A percentile compares a stretch with the other conserved stretches of the same genome.
phyloP scores from a whole-genome alignment of 805 yeast genomes.

The Pichia membranifaciens region DNA sequence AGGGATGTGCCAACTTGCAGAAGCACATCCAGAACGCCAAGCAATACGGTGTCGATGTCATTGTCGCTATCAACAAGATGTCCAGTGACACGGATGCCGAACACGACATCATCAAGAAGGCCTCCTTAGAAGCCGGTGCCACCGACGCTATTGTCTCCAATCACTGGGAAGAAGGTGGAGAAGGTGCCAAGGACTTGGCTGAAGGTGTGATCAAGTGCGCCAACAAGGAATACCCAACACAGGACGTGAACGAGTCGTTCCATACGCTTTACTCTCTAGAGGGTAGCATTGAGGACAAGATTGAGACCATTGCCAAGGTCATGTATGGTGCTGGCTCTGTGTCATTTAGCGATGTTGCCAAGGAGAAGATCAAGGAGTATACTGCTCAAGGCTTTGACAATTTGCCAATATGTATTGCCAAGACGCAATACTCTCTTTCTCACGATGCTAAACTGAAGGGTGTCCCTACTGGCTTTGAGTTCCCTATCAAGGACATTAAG shows the following conservation, averaged over 20 bases:
- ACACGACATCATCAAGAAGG: slow-evolving; percentile 70
- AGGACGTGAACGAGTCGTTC: slow-evolving; percentile 38
- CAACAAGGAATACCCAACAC: slow-evolving; percentile 33
- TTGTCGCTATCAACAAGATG: slow-evolving; percentile 89
- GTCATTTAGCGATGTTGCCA: slow-evolving; percentile 78
- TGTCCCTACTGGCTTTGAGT: slow-evolving; percentile 88
- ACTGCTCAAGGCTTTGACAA: slow-evolving; percentile 83
- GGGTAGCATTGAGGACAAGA: slow-evolving; percentile 68
- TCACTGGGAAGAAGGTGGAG: slow-evolving; percentile 96
- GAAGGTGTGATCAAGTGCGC: slow-evolving; percentile 75
- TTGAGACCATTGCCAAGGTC: slow-evolving; percentile 68
- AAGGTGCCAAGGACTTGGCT: slow-evolving; percentile 82
- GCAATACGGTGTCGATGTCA: slow-evolving; percentile 83
- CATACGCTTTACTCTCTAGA: slow-evolving; percentile 65
- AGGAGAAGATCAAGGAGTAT: slow-evolving; percentile 72
- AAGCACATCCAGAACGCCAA: slow-evolving; percentile 86
- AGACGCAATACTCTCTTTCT: slow-evolving; percentile 93
- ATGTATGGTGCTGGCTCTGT: slow-evolving; percentile 92
- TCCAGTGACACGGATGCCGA: slow-evolving; percentile 77
- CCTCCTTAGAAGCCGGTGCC: slow-evolving; percentile 89
- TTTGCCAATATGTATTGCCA: slow-evolving; percentile 93
- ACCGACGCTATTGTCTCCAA: slow-evolving; percentile 81
- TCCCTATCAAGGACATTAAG: slow-evolving; percentile 92
- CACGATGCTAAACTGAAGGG: slow-evolving; percentile 93
- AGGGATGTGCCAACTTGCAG: slow-evolving; percentile 81